phyloP scores from a whole-genome alignment of 306 rosid species.

The Trichosanthes cucumerina region DNA sequence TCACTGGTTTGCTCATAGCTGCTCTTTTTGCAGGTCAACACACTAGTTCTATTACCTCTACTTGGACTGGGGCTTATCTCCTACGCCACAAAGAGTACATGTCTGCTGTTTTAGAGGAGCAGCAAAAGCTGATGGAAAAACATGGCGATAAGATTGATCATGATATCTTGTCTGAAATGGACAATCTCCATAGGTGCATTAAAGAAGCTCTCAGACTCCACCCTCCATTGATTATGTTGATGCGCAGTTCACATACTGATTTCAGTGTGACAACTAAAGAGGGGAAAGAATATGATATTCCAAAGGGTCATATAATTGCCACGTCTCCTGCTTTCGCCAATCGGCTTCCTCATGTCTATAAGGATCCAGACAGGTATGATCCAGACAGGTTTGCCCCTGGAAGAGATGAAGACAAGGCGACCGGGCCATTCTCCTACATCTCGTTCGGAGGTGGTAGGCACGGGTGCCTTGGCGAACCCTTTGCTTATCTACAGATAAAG shows the following conservation, averaged over 20 bases:
- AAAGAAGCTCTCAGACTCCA: slow-evolving; percentile 97
- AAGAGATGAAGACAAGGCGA: slow-evolving; percentile 87
- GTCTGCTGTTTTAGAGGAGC: slow-evolving; percentile 67
- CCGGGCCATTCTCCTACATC: slow-evolving; percentile 82
- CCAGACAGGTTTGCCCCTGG: slow-evolving; percentile 68
- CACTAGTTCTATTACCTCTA: slow-evolving; percentile 91
- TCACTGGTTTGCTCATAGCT: slow-evolving; percentile 87
- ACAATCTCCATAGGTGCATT: slow-evolving; percentile 63
- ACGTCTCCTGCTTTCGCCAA: slow-evolving; percentile 92
- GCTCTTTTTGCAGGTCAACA: slow-evolving; percentile 89
- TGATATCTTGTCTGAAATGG: slow-evolving; percentile 94
- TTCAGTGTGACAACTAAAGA: slow-evolving; percentile 65
- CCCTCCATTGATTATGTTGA: slow-evolving; percentile 83
- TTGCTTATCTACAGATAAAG: slow-evolving; percentile 90
- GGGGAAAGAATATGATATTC: slow-evolving; percentile 75
- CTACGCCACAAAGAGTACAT: slow-evolving; percentile 52
- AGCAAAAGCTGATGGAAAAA: slow-evolving; percentile 50
- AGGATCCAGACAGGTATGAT: slow-evolving; percentile 70
- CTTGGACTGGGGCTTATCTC: slow-evolving; percentile 96
- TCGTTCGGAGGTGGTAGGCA: slow-evolving; percentile 97
- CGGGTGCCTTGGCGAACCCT: slow-evolving; percentile 97
- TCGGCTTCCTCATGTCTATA: slow-evolving; percentile 60
- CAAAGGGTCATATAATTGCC: slow-evolving; percentile 91
- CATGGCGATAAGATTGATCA: slow-evolving; percentile 77
- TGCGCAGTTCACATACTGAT: slow-evolving; percentile 77